A percentile compares a stretch with the other conserved stretches of the same genome.
These are phyloP conservation scores for Cyclocybe aegerita DNA, from an alignment of 768 basidiomycete species.

Conservation along the genomic window DNA sequence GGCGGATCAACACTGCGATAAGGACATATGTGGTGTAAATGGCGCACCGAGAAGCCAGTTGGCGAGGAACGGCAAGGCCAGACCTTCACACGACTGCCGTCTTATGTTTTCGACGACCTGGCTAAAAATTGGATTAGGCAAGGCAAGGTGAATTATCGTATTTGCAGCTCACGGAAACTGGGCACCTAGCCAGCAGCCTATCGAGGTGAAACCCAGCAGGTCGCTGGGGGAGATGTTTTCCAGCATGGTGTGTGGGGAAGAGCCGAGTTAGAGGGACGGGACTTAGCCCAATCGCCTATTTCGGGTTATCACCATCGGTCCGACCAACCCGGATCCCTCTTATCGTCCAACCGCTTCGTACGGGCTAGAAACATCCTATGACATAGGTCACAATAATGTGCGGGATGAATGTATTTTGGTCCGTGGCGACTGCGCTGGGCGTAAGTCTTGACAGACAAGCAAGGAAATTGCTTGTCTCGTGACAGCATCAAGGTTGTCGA, in stretches of 20 bases:
- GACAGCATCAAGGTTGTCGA: too few relatives aligned
- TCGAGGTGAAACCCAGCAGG: slow-evolving; percentile 67
- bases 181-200: slow-evolving; percentile 80
- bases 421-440: too few relatives aligned
- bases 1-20: not conserved
- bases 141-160: not conserved
- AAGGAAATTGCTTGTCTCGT: too few relatives aligned
- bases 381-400: too few relatives aligned
- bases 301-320: slow-evolving; percentile 5
- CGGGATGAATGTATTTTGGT: too few relatives aligned
- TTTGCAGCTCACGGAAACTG: slow-evolving; percentile 75
- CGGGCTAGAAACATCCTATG: too few relatives aligned
- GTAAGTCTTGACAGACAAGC: too few relatives aligned
- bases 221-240: slow-evolving; percentile 49
- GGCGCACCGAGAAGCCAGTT: slow-evolving; percentile 88
- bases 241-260: slow-evolving; percentile 24
- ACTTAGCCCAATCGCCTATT: slow-evolving; percentile 5
- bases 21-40: slow-evolving; percentile 2
- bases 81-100: slow-evolving; percentile 80
- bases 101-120: slow-evolving; percentile 82
- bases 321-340: slow-evolving; percentile 1
- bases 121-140: slow-evolving; percentile 34
- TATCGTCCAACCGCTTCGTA: not conserved
- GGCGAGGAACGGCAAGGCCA: slow-evolving; percentile 89
- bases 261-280: slow-evolving; percentile 14